These are phyloP conservation scores for Passiflora organensis DNA, from an alignment of 345 rosid genomes.

Conservation along the genomic window DNA sequence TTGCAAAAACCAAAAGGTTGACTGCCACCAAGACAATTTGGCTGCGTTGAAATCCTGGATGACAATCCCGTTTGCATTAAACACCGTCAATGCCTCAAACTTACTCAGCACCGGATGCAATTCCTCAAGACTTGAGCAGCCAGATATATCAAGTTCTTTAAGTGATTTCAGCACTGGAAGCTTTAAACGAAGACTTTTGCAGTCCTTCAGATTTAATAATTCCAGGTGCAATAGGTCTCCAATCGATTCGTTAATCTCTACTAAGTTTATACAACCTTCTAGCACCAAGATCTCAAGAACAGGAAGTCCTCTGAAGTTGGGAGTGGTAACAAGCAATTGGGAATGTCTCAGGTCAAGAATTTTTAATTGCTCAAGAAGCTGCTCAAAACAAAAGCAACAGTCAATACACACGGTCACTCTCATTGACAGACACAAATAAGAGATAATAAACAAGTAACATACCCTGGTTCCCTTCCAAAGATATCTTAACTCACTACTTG, in stretches of 20 bases:
- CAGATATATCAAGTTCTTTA: slow-evolving; percentile 10
- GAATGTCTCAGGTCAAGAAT: slow-evolving; percentile 21
- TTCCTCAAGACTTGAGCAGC: slow-evolving; percentile 11
- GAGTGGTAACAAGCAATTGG: slow-evolving; percentile 10
- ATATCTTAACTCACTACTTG: slow-evolving; percentile 11
- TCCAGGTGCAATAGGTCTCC: slow-evolving; percentile 13
- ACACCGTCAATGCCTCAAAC: slow-evolving; percentile 19
- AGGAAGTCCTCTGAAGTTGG: slow-evolving; percentile 13
- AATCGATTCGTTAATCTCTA: slow-evolving; percentile 17
- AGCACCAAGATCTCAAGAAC: slow-evolving; percentile 21
- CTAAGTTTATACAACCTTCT: slow-evolving; percentile 14
- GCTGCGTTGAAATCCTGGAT: slow-evolving; percentile 3
- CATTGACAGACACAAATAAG: neutral
- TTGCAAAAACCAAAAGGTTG: slow-evolving; percentile 18
- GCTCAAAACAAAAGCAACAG: slow-evolving; percentile 2
- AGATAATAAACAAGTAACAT: neutral
- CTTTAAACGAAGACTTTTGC: slow-evolving; percentile 13
- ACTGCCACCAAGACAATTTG: slow-evolving; percentile 6
- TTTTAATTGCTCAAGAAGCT: slow-evolving; percentile 13
- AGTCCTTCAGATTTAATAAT: slow-evolving; percentile 13
- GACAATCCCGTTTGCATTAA: slow-evolving; percentile 17
- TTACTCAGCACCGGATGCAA: slow-evolving; percentile 6
- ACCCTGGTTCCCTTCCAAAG: slow-evolving; percentile 20
- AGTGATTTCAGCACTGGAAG: slow-evolving; percentile 18
- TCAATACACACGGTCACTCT: neutral